Percentiles rank a stretch among this genome's conserved stretches.
Conservation (phyloP, 306 rosid species). For the Cicer judaicum region DNA sequence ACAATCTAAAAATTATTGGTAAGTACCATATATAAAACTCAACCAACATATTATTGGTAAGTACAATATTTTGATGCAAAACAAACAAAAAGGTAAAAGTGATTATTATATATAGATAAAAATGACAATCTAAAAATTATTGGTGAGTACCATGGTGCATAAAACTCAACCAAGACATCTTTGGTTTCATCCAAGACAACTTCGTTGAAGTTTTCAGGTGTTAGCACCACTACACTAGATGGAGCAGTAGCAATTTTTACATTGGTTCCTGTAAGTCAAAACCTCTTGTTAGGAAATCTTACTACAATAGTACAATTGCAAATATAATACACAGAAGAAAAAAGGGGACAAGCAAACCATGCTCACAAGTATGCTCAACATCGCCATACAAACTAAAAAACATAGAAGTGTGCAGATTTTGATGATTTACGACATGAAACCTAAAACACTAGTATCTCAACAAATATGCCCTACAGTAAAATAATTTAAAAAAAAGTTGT, state of each 20-base stretch:
- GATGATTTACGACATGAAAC: conserved; percentile 19
- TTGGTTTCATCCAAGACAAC: conserved; percentile 78
- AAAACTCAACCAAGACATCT: conserved; percentile 94
- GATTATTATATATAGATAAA: conserved; percentile 6
- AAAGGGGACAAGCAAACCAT: conserved; percentile 12
- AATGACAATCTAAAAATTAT: conserved; percentile 14
- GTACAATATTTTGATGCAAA: not conserved
- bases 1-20: conserved; percentile 5
- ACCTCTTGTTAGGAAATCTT: conserved; percentile 32
- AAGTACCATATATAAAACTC: conserved; percentile 97
- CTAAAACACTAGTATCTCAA: conserved; percentile 27
- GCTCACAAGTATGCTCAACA: conserved; percentile 32
- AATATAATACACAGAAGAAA: conserved; percentile 15
- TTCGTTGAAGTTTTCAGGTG: conserved; percentile 73
- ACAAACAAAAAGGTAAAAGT: not conserved
- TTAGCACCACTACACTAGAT: conserved; percentile 72
- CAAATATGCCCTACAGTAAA: conserved; percentile 17
- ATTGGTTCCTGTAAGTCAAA: conserved; percentile 72
- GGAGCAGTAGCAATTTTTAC: conserved; percentile 81
- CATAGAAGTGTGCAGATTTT: conserved; percentile 2
- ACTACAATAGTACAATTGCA: not conserved
- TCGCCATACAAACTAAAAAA: conserved; percentile 19
- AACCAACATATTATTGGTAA: conserved; percentile 47
- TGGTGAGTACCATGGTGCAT: conserved; percentile 88
- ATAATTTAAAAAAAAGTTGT: not conserved